Evolutionary conservation across 306 rosid species (phyloP).

Genomic region (Glycine soja): DNA sequence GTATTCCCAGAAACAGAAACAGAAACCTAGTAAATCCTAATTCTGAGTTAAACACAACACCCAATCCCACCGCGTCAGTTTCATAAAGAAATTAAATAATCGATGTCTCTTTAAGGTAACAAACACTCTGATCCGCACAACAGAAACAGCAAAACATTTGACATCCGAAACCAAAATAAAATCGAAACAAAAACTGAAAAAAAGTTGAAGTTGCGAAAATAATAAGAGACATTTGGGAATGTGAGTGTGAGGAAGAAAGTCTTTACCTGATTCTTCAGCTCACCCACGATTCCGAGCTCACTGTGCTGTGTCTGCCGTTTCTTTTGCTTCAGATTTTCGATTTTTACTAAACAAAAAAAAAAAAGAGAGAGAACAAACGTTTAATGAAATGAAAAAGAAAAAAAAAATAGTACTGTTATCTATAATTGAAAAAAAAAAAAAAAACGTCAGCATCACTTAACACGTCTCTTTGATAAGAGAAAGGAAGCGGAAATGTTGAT

Average conservation of each 20-base stretch:
- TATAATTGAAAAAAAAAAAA: not conserved
- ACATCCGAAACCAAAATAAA: conserved; percentile 42
- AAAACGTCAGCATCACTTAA: conserved; percentile 49
- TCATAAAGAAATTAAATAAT: not conserved
- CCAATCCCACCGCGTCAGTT: conserved; percentile 24
- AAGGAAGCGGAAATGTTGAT: conserved; percentile 46
- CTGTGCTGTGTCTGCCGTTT: conserved; percentile 46
- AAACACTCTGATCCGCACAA: conserved; percentile 24
- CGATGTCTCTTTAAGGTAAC: conserved; percentile 14
- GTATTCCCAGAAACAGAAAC: conserved; percentile 33
- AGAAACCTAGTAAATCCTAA: conserved; percentile 39
- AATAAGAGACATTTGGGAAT: conserved; percentile 8
- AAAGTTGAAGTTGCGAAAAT: not conserved
- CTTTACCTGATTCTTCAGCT: conserved; percentile 49
- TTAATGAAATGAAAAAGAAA: no score
- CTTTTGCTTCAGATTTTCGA: conserved; percentile 42
- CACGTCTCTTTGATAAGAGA: conserved; percentile 33
- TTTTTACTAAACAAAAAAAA: conserved; percentile 22
- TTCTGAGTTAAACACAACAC: conserved; percentile 30
- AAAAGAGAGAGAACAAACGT: no score
- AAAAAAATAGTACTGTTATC: no score
- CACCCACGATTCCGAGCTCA: conserved; percentile 43
- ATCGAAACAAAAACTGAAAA: conserved; percentile 35
- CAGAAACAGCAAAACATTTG: conserved; percentile 8
- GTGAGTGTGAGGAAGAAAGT: conserved; percentile 30